A percentile compares a stretch with the other conserved stretches of the same genome.
These are phyloP conservation scores for Colletotrichum orchidophilum DNA, from an alignment of 2,329 filamentous ascomycete species.

Conservation along the genomic window DNA sequence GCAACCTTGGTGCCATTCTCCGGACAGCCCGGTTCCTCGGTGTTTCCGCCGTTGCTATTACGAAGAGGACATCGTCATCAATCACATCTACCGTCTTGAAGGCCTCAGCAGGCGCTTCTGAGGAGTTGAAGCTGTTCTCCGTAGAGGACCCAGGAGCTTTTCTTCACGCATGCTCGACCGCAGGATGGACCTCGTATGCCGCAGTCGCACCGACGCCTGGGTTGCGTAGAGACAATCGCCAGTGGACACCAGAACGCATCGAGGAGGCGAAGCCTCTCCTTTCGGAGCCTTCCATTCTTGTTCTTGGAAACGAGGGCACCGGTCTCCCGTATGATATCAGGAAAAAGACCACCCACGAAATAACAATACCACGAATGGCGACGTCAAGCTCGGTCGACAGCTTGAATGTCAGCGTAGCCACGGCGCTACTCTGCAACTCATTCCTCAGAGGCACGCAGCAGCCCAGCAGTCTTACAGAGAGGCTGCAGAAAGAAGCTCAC, in stretches of 20 bases:
- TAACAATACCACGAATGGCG: constrained; percentile 70
- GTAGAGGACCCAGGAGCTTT: constrained; percentile 76
- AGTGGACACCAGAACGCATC: constrained; percentile 59
- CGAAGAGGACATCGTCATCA: constrained; percentile 76
- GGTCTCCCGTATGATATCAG: constrained; percentile 74
- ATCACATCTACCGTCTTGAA: constrained; percentile 84
- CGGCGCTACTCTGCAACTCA: constrained; percentile 77
- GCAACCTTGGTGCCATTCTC: constrained; percentile 90
- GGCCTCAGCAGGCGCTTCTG: constrained; percentile 86
- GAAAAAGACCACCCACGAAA: constrained; percentile 70
- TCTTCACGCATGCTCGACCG: constrained; percentile 70
- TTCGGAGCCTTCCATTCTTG: constrained; percentile 75
- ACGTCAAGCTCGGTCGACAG: constrained; percentile 77
- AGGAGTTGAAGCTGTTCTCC: constrained; percentile 79
- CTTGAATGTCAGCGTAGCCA: constrained; percentile 91
- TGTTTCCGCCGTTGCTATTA: constrained; percentile 82
- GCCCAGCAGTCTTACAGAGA: constrained; percentile 42
- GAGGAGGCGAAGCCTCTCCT: constrained; percentile 62
- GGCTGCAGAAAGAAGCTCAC: constrained; percentile 46
- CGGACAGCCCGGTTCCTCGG: constrained; percentile 92
- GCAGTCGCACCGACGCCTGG: constrained; percentile 64
- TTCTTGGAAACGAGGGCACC: constrained; percentile 84
- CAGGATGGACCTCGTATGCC: constrained; percentile 87
- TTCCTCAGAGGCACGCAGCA: constrained; percentile 62
- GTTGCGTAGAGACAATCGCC: constrained; percentile 44